Base-by-base conservation (phyloP, 2,329 filamentous ascomycete genomes). In the Colletotrichum euphorbiae region DNA sequence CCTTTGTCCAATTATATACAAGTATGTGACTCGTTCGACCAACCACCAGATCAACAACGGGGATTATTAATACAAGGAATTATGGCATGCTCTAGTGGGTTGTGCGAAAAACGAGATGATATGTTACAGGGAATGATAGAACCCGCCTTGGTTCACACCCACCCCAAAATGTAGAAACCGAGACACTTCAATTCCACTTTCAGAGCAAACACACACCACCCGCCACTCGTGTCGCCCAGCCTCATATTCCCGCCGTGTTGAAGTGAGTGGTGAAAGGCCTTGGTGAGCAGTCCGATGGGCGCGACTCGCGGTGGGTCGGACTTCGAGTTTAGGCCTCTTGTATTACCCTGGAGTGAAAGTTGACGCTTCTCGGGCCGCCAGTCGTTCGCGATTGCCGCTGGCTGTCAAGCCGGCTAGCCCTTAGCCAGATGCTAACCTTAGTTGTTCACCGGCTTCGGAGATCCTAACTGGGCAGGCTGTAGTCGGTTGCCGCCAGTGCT, bases 41-140 rank as follows among this genome's bases (percentile, higher is more conserved):
- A 31, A n/a, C 15, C 21, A 11, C 43, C 7, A 21, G 46, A 61
- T 61, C 46, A 19, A 52, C 45, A 12, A 42, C 52, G 54, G 40
- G 36, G 12, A 52, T 56, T 11, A 13, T 17, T n/a, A n/a, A n/a
- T n/a, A 51, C n/a, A 51, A 12, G 11, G 19, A 42, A 58, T 36
- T 43, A 63, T n/a, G 40, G 43, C 24, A 42, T 48, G 38, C 43
- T 38, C 28, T 46, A 46, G 13, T 63, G 40, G 36, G 57, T 50
- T 42, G 65, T 38, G 42, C 48, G 45, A 54, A 45, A 21, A 52
- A 63, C 36, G 38, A 9, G 36, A 54, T 42, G 65, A 59, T 55
- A 48, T 68, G 45, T 21, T 65, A 68, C 65, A 54, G 54, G 33
- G 40, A 65, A 65, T 42, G 45, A 54, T n/a, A 13, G 38, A n/a